Evolutionary conservation across 2,329 filamentous ascomycete genomes (phyloP), one percentile per base, ranked within the genome.

Genomic region (Blastomyces silverae): DNA sequence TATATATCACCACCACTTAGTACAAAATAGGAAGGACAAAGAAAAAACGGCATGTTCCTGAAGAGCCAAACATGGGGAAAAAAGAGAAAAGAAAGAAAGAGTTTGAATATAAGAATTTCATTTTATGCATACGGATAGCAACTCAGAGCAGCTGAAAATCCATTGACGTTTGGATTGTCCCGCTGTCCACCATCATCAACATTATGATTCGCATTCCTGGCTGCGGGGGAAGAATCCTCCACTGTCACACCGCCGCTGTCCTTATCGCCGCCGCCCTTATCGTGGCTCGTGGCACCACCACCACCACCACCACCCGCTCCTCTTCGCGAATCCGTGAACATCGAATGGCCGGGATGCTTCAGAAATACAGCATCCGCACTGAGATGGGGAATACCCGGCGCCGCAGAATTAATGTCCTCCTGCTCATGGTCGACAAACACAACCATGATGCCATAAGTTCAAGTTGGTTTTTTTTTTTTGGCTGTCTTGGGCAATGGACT

Each of bases 341-440:
- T 28, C 34, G 61, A 37, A 13, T 37, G 37, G 11, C 25, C 22
- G 20, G 50, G 15, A 20, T 55, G 17, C 46, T 53, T 62, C 34
- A 39, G 60, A 44, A 63, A 58, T 56, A 66, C 67, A 58, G 66
- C 58, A 58, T 67, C 69, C 28, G 65, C 44, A 52, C 68, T 55
- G 28, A 61, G 69, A 68, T 72, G 68, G 62, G 68, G 62, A 37
- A 69, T 67, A 64, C 71, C 70, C 6, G 42, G 15, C n/a, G 42
- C 25, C 11, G 58, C 17, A 7, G 25, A 31, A 66, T 73, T 70
- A 67, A 74, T 70, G 37, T 69, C 72, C 71, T 79, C 73, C 55
- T 74, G 73, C 55, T 79, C 79, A 66, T 79, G 73, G 70, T 81
- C 78, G 70, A 80, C 75, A 71, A 80, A 81, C 56, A 81, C 78